Conservation (phyloP, 768 basidiomycete species). For the Lactarius pseudohatsudake region DNA sequence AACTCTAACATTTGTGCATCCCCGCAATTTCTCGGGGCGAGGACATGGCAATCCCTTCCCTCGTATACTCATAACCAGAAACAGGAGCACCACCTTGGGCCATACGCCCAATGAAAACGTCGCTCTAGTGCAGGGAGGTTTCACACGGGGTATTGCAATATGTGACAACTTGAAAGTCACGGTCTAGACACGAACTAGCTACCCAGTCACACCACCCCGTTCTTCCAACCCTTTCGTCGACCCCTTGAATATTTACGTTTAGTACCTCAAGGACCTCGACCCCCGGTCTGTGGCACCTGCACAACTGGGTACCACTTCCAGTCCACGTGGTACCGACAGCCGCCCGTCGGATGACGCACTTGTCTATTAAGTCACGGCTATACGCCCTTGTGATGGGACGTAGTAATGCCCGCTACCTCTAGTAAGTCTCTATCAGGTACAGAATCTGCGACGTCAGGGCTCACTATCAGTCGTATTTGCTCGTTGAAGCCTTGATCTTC, state of each 20-base stretch:
- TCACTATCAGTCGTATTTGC: not conserved
- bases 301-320: not conserved
- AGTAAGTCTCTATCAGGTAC: slow-evolving; percentile 1
- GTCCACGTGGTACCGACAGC: not conserved
- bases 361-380: too few species aligned
- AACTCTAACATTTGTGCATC: not conserved
- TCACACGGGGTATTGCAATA: slow-evolving; percentile 8
- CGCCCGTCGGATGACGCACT: not conserved
- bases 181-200: not conserved
- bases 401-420: not conserved
- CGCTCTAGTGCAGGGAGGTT: not conserved
- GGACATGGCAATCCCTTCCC: not conserved
- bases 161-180: not conserved
- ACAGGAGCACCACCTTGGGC: not conserved
- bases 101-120: slow-evolving; percentile 5
- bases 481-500: not conserved
- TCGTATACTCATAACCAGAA: not conserved
- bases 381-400: not conserved
- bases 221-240: slow-evolving; percentile 14
- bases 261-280: slow-evolving; percentile 4
- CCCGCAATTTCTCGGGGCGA: not conserved
- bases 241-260: not conserved
- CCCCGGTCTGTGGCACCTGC: not conserved
- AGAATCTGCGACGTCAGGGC: not conserved
- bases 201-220: not conserved